phyloP scores from a whole-genome alignment of 306 rosid species.

The Trichosanthes truncata region DNA sequence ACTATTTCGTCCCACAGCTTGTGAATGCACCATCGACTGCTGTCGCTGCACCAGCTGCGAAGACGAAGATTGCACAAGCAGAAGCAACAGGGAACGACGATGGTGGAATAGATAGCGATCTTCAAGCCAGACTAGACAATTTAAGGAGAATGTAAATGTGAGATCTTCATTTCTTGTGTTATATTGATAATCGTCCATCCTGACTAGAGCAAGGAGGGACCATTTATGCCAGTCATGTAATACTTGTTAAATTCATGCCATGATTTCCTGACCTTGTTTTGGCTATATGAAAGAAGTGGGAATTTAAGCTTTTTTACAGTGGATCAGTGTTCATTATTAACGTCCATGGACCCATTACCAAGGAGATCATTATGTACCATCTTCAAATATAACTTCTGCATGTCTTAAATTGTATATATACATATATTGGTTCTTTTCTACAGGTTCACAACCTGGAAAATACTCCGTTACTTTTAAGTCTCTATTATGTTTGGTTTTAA shows the following conservation, averaged over 20 bases:
- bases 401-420: not conserved
- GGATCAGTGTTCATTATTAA: not conserved
- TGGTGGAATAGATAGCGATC: constrained; percentile 72
- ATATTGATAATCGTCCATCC: constrained; percentile 5
- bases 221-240: not conserved
- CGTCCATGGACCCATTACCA: not conserved
- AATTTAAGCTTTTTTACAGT: not conserved
- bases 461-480: not conserved
- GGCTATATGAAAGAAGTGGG: not conserved
- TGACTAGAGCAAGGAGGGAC: constrained; percentile 15
- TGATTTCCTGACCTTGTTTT: not conserved
- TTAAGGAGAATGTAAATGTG: constrained; percentile 51
- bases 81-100: constrained; percentile 62
- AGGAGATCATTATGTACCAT: not conserved
- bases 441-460: not conserved
- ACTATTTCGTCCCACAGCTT: constrained; percentile 38
- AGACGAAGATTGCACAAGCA: constrained; percentile 63
- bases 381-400: not conserved
- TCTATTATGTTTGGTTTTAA: not conserved
- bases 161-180: constrained; percentile 19
- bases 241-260: not conserved
- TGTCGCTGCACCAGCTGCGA: constrained; percentile 72
- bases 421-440: not conserved
- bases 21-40: constrained; percentile 76
- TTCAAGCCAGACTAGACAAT: constrained; percentile 90